Conservation (phyloP, 169 alveolate genomes). For the Eimeria maxima region DNA sequence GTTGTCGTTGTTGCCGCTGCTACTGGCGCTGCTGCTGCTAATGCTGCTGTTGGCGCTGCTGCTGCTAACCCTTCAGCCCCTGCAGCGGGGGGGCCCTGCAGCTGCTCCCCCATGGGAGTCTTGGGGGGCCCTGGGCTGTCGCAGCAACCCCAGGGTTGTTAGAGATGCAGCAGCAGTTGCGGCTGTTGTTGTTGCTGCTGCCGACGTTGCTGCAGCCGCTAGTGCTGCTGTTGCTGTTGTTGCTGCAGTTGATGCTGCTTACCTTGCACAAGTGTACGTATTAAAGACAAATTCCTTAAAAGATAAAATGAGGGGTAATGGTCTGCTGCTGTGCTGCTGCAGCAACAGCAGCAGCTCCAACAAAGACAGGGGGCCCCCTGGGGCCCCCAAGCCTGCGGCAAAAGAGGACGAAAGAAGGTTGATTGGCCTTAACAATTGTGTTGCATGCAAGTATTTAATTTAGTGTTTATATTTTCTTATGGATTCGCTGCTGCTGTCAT, state of each 20-base stretch:
- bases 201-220: not conserved
- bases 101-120: not conserved
- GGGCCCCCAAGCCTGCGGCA: not conserved
- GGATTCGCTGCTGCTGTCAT: too few species aligned
- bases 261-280: not conserved
- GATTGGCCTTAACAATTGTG: not conserved
- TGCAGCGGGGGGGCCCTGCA: slow-evolving; percentile 1
- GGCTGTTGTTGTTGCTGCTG: not conserved
- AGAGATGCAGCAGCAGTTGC: not conserved
- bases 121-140: not conserved
- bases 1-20: not conserved
- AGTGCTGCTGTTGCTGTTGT: not conserved
- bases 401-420: not conserved
- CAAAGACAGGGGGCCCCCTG: not conserved
- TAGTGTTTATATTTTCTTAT: too few species aligned
- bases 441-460: too few species aligned
- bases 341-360: not conserved
- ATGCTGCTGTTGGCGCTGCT: not conserved
- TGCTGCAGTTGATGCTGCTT: not conserved
- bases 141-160: not conserved
- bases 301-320: not conserved
- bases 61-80: slow-evolving; percentile 22
- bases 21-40: not conserved
- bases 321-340: not conserved
- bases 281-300: not conserved